phyloP scores from a whole-genome alignment of 192 early-diverging fungal genomes.

The Martensiomyces pterosporus region DNA sequence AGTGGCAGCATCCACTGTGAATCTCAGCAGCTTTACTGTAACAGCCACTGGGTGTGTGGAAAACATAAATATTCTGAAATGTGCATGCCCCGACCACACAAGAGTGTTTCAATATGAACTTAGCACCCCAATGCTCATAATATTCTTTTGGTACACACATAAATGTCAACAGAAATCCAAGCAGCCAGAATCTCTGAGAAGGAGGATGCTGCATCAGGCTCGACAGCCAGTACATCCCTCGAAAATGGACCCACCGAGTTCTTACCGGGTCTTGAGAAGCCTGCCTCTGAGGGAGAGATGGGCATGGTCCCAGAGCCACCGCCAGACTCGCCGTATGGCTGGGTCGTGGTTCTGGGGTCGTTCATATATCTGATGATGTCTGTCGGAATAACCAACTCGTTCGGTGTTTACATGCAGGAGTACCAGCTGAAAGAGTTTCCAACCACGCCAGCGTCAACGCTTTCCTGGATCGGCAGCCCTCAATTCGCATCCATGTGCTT shows the following conservation, averaged over 20 bases:
- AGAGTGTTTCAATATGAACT: too few relatives aligned
- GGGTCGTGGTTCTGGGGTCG: slow-evolving; percentile 25
- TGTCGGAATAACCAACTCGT: slow-evolving; percentile 21
- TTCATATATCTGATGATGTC: slow-evolving; percentile 32
- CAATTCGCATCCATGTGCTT: slow-evolving; percentile 34
- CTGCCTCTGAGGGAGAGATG: neutral
- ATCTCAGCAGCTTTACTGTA: too few relatives aligned
- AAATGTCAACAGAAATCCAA: neutral
- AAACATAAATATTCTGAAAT: too few relatives aligned
- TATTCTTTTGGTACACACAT: neutral
- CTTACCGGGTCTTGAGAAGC: neutral
- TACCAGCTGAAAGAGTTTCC: slow-evolving; percentile 25
- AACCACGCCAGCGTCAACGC: slow-evolving; percentile 11
- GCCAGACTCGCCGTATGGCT: slow-evolving; percentile 18
- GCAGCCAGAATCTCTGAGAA: neutral
- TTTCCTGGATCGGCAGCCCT: slow-evolving; percentile 41
- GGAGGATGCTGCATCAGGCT: neutral
- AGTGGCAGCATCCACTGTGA: too few relatives aligned
- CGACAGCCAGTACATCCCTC: too few relatives aligned
- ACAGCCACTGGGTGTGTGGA: too few relatives aligned
- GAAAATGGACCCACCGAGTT: too few relatives aligned
- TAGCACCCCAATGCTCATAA: neutral
- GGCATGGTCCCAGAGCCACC: too few relatives aligned
- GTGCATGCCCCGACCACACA: too few relatives aligned
- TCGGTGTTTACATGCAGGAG: slow-evolving; percentile 30